A percentile compares a stretch with the other conserved stretches of the same genome.
Conservation (phyloP, 1,284 basidiomycete species). For the Ceratobasidium sp. region DNA sequence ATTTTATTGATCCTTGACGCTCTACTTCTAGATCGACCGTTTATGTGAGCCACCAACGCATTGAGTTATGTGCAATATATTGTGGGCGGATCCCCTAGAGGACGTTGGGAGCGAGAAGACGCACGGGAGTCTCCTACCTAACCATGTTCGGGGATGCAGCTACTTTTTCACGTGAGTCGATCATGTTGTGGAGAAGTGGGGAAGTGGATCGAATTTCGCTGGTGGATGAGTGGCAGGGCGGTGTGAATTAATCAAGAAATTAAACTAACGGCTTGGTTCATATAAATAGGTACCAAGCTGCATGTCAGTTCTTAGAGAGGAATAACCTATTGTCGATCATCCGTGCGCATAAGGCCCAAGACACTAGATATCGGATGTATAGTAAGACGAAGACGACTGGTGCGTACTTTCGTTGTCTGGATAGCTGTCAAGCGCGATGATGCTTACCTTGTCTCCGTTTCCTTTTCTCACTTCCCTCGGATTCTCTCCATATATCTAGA, state of each 20-base stretch:
- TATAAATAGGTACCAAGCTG: constrained; percentile 83
- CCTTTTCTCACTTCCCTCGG: too few relatives aligned
- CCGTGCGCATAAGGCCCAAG: constrained; percentile 94
- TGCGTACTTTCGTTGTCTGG: background rate
- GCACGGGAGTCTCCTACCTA: constrained; percentile 88
- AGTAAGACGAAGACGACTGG: constrained; percentile 94
- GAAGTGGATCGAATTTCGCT: background rate
- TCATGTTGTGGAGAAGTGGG: too few relatives aligned
- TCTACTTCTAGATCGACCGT: constrained; percentile 79
- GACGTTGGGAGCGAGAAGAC: constrained; percentile 94
- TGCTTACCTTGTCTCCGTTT: too few relatives aligned
- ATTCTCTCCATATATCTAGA: too few relatives aligned
- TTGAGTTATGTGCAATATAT: constrained; percentile 94
- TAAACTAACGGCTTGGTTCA: background rate
- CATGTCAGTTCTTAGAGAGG: constrained; percentile 93
- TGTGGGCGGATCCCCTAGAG: constrained; percentile 95
- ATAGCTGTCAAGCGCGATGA: constrained; percentile 56
- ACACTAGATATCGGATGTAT: constrained; percentile 98
- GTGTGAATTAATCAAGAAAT: constrained; percentile 39
- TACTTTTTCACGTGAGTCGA: constrained; percentile 92
- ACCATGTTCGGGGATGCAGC: constrained; percentile 94
- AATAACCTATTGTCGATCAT: constrained; percentile 98
- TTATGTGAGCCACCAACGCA: constrained; percentile 96
- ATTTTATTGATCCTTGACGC: background rate
- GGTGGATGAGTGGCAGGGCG: background rate